Conservation (phyloP, 805 yeast genomes). For the Candida pseudoglaebosa region DNA sequence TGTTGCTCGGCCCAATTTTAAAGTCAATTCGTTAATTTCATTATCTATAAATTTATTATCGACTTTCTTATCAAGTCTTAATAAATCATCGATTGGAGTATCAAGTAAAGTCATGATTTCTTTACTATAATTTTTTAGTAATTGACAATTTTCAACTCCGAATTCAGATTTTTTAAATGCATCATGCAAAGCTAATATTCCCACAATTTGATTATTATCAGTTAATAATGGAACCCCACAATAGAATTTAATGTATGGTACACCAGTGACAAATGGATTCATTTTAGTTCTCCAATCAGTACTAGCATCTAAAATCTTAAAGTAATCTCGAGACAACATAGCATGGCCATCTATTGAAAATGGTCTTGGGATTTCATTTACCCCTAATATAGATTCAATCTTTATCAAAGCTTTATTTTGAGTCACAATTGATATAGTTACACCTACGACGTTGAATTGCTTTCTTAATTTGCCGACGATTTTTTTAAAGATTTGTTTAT, state of each 20-base stretch:
- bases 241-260: constrained; percentile 59
- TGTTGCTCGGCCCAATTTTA: constrained; percentile 56
- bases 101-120: constrained; percentile 42
- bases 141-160: constrained; percentile 27
- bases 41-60: constrained; percentile 10
- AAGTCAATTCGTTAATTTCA: constrained; percentile 28
- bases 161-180: constrained; percentile 35
- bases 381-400: constrained; percentile 44
- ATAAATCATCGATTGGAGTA: constrained; percentile 21
- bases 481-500: constrained; percentile 31
- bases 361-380: constrained; percentile 49
- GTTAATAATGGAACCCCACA: constrained; percentile 55
- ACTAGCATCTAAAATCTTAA: constrained; percentile 56
- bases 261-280: constrained; percentile 62
- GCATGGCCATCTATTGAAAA: constrained; percentile 69
- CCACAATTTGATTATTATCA: constrained; percentile 43
- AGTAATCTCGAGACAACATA: constrained; percentile 51
- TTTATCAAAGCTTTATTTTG: constrained; percentile 46
- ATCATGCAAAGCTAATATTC: constrained; percentile 59
- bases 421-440: constrained; percentile 56
- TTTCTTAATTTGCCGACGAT: constrained; percentile 36
- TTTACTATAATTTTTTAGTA: constrained; percentile 34
- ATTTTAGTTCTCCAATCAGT: constrained; percentile 65
- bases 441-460: constrained; percentile 46
- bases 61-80: constrained; percentile 10